Evolutionary conservation across 75 land plant genomes (phyloP), one percentile per base, ranked within the genome.

Genomic region (Isoetes taiwanensis): DNA sequence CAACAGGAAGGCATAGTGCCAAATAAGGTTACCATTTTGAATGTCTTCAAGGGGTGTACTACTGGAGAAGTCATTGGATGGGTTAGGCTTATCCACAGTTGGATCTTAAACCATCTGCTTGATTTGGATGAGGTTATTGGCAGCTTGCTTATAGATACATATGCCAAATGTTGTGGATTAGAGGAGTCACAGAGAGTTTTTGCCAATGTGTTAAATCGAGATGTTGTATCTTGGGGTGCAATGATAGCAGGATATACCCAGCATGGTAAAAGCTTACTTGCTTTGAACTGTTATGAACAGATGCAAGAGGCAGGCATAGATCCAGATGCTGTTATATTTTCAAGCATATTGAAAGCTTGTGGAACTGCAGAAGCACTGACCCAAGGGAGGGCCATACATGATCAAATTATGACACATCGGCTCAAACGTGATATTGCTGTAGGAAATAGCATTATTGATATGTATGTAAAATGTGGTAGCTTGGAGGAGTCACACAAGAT

Each of bases 171-270:
- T n/a, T 17, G 52, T 46, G 14, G 5, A 46, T 23, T 16, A 6
- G 16, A 6, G 14, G 23, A 46, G n/a, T 17, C 52, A 6, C 5
- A 46, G 5, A 4, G 52, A 6, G 30, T 58, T 3, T 34, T 58
- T 17, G 60, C 33, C 46, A 19, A 35, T 8, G 16, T 58, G 28
- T 46, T 46, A 34, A 3, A 3, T 5, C 26, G 50, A n/a, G 56
- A 71, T 57, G 43, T 57, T 26, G 38, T 72, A 23, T 28, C 75
- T 2, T 72, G 64, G 63, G 66, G 34, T 16, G 11, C 63, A 2
- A 64, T 71, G 67, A 57, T 71, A 11, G 12, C 40, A 35, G 74
- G 63, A 6, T 33, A 64, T 32, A 63, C 68, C 12, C 25, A 64
- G 27, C 37, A 59, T 32, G 74, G 74, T 3, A 26, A 33, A 2